phyloP scores from a whole-genome alignment of 139 green algal species.

The Microglena sp. region DNA sequence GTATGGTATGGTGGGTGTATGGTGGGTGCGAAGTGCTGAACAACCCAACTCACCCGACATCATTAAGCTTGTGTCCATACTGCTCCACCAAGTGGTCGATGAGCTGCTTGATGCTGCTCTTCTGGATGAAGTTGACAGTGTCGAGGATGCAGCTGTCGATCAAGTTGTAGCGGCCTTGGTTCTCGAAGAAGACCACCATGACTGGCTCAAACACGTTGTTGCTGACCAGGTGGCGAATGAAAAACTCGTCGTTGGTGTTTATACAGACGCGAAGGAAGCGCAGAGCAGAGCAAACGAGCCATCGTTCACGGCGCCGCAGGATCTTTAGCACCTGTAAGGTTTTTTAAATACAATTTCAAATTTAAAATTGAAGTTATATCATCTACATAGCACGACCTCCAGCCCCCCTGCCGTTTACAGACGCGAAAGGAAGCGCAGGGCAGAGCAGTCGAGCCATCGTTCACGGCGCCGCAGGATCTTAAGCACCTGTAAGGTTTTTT shows the following conservation, averaged over 20 bases:
- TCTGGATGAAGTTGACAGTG: slow-evolving; percentile 69
- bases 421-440: slow-evolving; percentile 90
- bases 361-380: no score
- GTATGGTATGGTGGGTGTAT: no score
- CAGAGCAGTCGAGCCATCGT: slow-evolving; percentile 74
- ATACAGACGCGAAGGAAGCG: slow-evolving; percentile 54
- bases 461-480: slow-evolving; percentile 68
- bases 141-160: slow-evolving; percentile 74
- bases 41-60: no score
- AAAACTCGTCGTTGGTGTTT: slow-evolving; percentile 16
- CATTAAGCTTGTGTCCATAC: slow-evolving; percentile 78
- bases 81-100: slow-evolving; percentile 46
- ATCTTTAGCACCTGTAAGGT: slow-evolving; percentile 60
- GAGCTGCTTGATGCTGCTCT: slow-evolving; percentile 70
- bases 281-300: slow-evolving; percentile 76
- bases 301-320: slow-evolving; percentile 67
- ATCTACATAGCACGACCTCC: no score
- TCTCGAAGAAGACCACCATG: slow-evolving; percentile 69
- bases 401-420: no score
- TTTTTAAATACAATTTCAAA: no score
- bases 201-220: slow-evolving; percentile 80
- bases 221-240: slow-evolving; percentile 32
- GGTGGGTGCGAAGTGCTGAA: no score
- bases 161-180: slow-evolving; percentile 81
- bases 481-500: slow-evolving; percentile 56